phyloP scores from a whole-genome alignment of 345 rosid species.

The Aegle marmelos region DNA sequence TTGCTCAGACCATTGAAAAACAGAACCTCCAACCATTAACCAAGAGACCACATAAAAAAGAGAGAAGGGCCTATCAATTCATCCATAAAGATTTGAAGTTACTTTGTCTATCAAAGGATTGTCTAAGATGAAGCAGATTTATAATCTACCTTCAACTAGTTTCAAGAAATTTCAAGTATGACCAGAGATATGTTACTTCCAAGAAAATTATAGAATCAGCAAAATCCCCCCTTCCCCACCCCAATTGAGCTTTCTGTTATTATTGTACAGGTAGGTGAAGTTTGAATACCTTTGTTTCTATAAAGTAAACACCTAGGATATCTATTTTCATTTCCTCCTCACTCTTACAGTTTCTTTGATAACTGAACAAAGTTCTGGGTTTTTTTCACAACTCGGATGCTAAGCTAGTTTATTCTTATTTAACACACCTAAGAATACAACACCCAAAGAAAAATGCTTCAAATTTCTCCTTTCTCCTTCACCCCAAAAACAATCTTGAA shows the following conservation, averaged over 20 bases:
- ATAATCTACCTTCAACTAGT: neutral
- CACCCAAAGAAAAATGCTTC: neutral
- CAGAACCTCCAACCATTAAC: neutral
- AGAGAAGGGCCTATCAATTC: neutral
- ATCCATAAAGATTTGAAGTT: neutral
- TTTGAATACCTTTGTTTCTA: neutral
- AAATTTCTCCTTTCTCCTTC: neutral
- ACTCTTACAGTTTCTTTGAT: neutral
- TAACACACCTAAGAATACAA: neutral
- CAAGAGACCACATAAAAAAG: neutral
- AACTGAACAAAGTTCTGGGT: neutral
- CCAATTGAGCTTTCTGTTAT: neutral
- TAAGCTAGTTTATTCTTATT: neutral
- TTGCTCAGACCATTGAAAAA: neutral
- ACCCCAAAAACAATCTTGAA: neutral
- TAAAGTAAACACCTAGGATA: neutral
- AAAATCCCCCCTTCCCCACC: neutral
- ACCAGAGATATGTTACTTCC: neutral
- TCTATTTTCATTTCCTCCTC: neutral
- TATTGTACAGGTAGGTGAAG: neutral
- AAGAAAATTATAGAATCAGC: neutral
- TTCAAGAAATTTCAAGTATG: neutral
- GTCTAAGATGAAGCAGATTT: neutral
- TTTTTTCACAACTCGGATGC: neutral
- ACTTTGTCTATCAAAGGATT: neutral